Evolutionary conservation across 2,329 filamentous ascomycete genomes (phyloP), one percentile per base, ranked within the genome.

Genomic region (Cordyceps farinosa): DNA sequence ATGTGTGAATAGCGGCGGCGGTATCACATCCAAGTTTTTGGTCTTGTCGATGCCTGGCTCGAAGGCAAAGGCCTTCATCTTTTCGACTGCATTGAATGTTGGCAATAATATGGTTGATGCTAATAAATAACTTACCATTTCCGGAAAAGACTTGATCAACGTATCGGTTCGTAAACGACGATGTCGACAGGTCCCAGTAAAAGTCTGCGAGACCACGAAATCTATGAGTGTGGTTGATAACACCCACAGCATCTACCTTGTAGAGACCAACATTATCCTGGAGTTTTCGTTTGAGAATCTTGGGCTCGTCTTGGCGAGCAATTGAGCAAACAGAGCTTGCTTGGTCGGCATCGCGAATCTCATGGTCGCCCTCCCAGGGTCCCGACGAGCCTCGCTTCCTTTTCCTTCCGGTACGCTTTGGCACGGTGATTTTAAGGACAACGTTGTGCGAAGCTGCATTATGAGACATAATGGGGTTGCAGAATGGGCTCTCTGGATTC

Each of bases 201-300:
- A 96, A 96, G 75, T 98, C 94, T 9, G 92, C 89, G 67, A 96
- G 82, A 83, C 88, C 88, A 72, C 94, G 86, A 75, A 96, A 99
- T 44, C 94, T 86, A 79, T 98, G 92, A 1, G 90, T 95, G 68
- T 91, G 87, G 62, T 87, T 85, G 65, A 97, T 84, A 27, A 87
- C 76, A 8, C 92, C 92, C 3, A 93, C 82, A 1, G 87, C 82
- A 68, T 92, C 86, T 36, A 91, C 82, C 5, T 82, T 76, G 72
- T 93, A 94, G 9, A 76, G 82, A 9, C 80, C 83, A 0, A 80
- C 77, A 71, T 92, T 95, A 72, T 96, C 92, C 67, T 82, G 82
- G 65, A 96, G 75, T 66, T 84, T 88, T 64, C 83, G 83, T 42
- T 87, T 78, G 36, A 93, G 74, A 9, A 82, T 69, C 22, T 72